Percentiles rank a stretch among this genome's conserved stretches.
phyloP scores from a whole-genome alignment of 2,329 filamentous ascomycete genomes.

The Conoideocrella luteorostrata region DNA sequence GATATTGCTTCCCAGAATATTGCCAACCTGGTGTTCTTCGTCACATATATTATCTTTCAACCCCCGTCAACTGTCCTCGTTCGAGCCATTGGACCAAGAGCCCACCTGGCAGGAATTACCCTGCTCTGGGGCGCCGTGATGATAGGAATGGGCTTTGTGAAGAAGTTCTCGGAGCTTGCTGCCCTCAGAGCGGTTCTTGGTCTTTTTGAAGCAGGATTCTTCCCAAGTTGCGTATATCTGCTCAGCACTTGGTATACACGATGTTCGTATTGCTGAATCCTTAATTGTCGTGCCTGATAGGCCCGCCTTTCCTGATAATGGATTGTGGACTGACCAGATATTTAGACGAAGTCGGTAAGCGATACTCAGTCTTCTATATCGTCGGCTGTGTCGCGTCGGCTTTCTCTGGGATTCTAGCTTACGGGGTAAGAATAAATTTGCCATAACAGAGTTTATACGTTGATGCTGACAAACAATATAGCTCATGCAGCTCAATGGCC shows the following conservation, averaged over 20 bases:
- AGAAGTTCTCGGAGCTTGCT: conserved; percentile 44
- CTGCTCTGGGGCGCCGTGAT: conserved; percentile 54
- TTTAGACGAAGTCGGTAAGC: conserved; percentile 59
- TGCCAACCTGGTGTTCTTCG: conserved; percentile 67
- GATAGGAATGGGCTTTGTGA: conserved; percentile 60
- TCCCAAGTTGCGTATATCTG: conserved; percentile 64
- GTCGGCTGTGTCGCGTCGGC: conserved; percentile 60
- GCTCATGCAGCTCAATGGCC: conserved; percentile 57
- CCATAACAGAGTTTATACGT: background rate
- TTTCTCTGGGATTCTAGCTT: conserved; percentile 63
- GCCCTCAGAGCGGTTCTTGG: conserved; percentile 55
- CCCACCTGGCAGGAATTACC: conserved; percentile 48
- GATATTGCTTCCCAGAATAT: conserved; percentile 38
- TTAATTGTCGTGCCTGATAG: too few relatives aligned
- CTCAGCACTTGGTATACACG: conserved; percentile 69
- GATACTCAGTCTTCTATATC: conserved; percentile 64
- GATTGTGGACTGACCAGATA: background rate
- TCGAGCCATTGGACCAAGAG: conserved; percentile 57
- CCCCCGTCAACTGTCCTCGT: conserved; percentile 64
- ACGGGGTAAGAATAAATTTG: conserved; percentile 41
- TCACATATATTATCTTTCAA: conserved; percentile 66
- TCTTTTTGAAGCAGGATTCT: conserved; percentile 63
- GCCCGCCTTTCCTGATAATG: background rate
- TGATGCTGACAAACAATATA: conserved; percentile 12
- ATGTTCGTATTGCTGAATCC: conserved; percentile 35